phyloP scores from a whole-genome alignment of 768 basidiomycete species.

The Boletus sp. region DNA sequence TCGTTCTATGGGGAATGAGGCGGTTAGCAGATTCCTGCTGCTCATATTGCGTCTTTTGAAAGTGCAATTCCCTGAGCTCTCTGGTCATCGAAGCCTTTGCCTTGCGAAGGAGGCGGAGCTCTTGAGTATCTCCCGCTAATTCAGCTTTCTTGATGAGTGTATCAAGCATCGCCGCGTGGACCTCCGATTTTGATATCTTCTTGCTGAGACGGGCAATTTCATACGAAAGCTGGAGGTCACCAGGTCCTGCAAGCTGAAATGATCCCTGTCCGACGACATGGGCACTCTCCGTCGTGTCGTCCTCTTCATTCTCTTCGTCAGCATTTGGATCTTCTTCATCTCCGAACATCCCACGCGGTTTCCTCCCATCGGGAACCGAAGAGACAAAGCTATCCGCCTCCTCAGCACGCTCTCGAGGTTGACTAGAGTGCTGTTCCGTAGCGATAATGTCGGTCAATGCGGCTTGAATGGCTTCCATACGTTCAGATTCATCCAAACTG shows the following conservation, averaged over 20 bases:
- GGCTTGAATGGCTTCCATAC: slow-evolving; percentile 96
- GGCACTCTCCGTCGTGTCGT: slow-evolving; percentile 23
- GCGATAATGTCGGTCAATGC: slow-evolving; percentile 96
- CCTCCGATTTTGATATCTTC: slow-evolving; percentile 71
- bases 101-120: slow-evolving; percentile 75
- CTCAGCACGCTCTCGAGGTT: slow-evolving; percentile 11
- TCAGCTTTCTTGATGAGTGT: slow-evolving; percentile 93
- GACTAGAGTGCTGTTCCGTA: slow-evolving; percentile 56
- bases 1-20: slow-evolving; percentile 78
- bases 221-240: slow-evolving; percentile 82
- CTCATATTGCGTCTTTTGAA: slow-evolving; percentile 91
- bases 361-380: slow-evolving; percentile 11
- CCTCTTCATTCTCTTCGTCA: slow-evolving; percentile 49
- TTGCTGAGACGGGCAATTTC: slow-evolving; percentile 79
- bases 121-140: slow-evolving; percentile 83
- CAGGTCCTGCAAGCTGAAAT: slow-evolving; percentile 79
- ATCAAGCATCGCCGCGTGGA: slow-evolving; percentile 81
- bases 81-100: slow-evolving; percentile 79
- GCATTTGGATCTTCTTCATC: slow-evolving; percentile 38
- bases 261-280: slow-evolving; percentile 42
- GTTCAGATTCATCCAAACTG: slow-evolving; percentile 64
- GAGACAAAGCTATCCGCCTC: slow-evolving; percentile 5
- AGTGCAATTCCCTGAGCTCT: slow-evolving; percentile 78
- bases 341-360: slow-evolving; percentile 31
- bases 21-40: slow-evolving; percentile 92